phyloP scores from a whole-genome alignment of 2,329 filamentous ascomycete species.

The Epicoccum nigrum region DNA sequence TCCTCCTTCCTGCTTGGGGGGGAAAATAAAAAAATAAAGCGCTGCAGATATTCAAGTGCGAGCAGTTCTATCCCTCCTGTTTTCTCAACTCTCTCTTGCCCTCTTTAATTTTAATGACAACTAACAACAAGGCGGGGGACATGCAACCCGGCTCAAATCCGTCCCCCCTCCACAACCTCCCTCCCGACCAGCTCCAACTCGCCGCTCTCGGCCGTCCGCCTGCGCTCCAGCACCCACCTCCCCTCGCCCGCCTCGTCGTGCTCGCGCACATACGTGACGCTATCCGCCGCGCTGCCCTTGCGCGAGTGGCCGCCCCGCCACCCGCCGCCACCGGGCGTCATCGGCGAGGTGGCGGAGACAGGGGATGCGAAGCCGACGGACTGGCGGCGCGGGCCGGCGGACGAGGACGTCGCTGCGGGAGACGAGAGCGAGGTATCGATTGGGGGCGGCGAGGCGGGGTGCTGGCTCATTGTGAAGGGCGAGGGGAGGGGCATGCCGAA shows the following conservation, averaged over 20 bases:
- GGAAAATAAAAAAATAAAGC: too few relatives aligned
- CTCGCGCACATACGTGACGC: conserved; percentile 70
- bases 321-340: conserved; percentile 37
- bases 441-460: conserved; percentile 27
- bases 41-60: too few relatives aligned
- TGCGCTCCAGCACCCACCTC: conserved; percentile 72
- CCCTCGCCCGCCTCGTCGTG: conserved; percentile 64
- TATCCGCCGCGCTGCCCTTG: conserved; percentile 63
- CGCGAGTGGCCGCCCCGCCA: conserved; percentile 45
- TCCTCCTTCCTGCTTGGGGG: too few relatives aligned
- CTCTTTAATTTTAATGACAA: neutral
- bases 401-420: conserved; percentile 25
- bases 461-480: conserved; percentile 29
- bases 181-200: conserved; percentile 69
- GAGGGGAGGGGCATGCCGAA: conserved; percentile 34
- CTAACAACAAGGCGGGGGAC: neutral
- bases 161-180: conserved; percentile 66
- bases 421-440: conserved; percentile 37
- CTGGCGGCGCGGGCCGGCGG: conserved; percentile 31
- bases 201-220: conserved; percentile 69
- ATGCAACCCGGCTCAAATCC: conserved; percentile 26
- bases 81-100: neutral
- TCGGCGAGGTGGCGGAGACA: conserved; percentile 40
- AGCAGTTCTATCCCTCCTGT: too few relatives aligned
- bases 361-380: conserved; percentile 42